phyloP scores from a whole-genome alignment of 2,329 filamentous ascomycete genomes.

The Xylaria multiplex region DNA sequence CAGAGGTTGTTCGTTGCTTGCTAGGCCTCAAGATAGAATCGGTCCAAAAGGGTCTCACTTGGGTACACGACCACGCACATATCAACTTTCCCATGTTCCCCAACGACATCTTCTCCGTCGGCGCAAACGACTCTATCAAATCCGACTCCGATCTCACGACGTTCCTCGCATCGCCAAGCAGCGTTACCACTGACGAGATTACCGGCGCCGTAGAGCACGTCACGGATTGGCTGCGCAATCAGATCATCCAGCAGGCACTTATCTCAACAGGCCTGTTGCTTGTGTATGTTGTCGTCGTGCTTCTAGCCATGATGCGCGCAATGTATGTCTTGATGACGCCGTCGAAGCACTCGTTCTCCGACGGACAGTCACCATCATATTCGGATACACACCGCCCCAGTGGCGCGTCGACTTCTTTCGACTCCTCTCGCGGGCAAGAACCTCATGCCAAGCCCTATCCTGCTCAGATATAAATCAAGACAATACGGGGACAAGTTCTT shows the following conservation, averaged over 20 bases:
- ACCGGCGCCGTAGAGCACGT: constrained; percentile 78
- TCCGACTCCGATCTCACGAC: constrained; percentile 69
- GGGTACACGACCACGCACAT: constrained; percentile 88
- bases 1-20: constrained; percentile 85
- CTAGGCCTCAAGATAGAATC: constrained; percentile 85
- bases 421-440: background rate
- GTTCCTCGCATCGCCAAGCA: constrained; percentile 81
- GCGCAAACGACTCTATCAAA: constrained; percentile 70
- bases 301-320: constrained; percentile 77
- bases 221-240: constrained; percentile 71
- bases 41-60: constrained; percentile 89
- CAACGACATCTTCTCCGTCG: constrained; percentile 84
- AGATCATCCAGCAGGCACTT: constrained; percentile 79
- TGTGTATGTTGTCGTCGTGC: constrained; percentile 79
- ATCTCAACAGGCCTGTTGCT: constrained; percentile 80
- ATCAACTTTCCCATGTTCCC: constrained; percentile 81
- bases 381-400: background rate
- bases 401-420: constrained; percentile 8
- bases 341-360: constrained; percentile 28
- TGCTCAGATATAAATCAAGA: background rate
- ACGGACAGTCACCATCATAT: background rate
- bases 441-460: constrained; percentile 3
- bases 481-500: background rate
- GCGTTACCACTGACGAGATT: constrained; percentile 81
- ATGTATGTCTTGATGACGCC: constrained; percentile 41